phyloP scores from a whole-genome alignment of 805 yeast species.

The Metschnikowia picachoensis region DNA sequence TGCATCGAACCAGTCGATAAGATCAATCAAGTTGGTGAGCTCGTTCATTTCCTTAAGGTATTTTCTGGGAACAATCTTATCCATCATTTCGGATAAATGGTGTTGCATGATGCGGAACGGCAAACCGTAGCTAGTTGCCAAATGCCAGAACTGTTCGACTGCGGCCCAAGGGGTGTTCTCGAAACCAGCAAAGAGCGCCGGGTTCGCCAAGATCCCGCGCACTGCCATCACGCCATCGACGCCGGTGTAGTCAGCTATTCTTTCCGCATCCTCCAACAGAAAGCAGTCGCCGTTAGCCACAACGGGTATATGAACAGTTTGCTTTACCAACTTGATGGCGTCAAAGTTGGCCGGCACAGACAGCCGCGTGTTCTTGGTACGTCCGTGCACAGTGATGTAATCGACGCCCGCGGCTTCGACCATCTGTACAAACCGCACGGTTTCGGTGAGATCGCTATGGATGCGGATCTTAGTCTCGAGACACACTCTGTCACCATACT shows the following conservation, averaged over 20 bases:
- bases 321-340: conserved; percentile 67
- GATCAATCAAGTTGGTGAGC: conserved; percentile 50
- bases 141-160: conserved; percentile 77
- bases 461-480: conserved; percentile 91
- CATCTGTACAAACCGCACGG: conserved; percentile 63
- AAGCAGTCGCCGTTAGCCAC: conserved; percentile 99
- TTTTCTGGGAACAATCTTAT: conserved; percentile 38
- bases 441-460: conserved; percentile 69
- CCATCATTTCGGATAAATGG: conserved; percentile 85
- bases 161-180: conserved; percentile 85
- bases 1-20: conserved; percentile 80
- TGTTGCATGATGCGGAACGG: conserved; percentile 85
- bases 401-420: conserved; percentile 90
- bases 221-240: conserved; percentile 96
- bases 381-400: conserved; percentile 90
- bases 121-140: conserved; percentile 72
- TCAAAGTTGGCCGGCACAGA: conserved; percentile 79
- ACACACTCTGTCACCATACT: conserved; percentile 67
- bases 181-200: conserved; percentile 79
- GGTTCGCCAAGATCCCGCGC: conserved; percentile 80
- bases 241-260: conserved; percentile 62
- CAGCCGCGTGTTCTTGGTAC: conserved; percentile 81
- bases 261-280: conserved; percentile 55
- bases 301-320: conserved; percentile 63
- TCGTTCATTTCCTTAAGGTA: conserved; percentile 57